Base-by-base conservation (phyloP, 1,284 basidiomycete species). In the Cronartium ribicola region DNA sequence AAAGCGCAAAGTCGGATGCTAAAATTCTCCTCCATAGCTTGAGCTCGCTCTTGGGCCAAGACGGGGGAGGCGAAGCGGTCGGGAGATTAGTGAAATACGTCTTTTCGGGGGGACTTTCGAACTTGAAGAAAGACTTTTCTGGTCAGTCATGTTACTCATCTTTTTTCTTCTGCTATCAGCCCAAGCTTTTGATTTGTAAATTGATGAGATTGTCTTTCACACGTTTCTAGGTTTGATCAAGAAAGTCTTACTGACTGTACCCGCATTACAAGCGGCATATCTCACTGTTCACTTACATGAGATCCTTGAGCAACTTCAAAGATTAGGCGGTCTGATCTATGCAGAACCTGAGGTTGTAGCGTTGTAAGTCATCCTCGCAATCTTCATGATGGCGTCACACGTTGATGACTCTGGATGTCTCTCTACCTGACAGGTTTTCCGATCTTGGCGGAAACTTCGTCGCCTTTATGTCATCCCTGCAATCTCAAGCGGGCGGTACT, bases 11-110 rank as follows among this genome's bases (percentile, higher is more conserved):
- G 8, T 51, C 62, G 36, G 70, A 72, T 57, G 62, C 70, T 41
- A 48, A 46, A 40, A 66, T 65, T 29, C 55, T 72, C 41, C 55
- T 72, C 14, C 40, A 65, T 59, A 66, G 70, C 55, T 72, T 72
- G 14, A 72, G 57, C 36, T 65, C 70, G n/a, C 63, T 72, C 2
- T 41, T 72, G n/a, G 70, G 70, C 7, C 37, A 57, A 66, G 70
- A 72, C 17, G 70, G 70, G n/a, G 70, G 70, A 22, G 70, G 70
- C 8, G 64, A 66, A 66, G 46, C 63, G 43, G 70, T 72, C 6
- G 70, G 64, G 17, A 65, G 66, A 2, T n/a, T 72, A 11, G 36
- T 72, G 6, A 48, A 20, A 37, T 60, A 65, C 20, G 43, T 72
- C 17, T 43, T 66, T 36, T 51, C 51, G 20, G 70, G 70, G 8